Evolutionary conservation across 1,284 basidiomycete species (phyloP).

Genomic region (Calocybe gambosa): DNA sequence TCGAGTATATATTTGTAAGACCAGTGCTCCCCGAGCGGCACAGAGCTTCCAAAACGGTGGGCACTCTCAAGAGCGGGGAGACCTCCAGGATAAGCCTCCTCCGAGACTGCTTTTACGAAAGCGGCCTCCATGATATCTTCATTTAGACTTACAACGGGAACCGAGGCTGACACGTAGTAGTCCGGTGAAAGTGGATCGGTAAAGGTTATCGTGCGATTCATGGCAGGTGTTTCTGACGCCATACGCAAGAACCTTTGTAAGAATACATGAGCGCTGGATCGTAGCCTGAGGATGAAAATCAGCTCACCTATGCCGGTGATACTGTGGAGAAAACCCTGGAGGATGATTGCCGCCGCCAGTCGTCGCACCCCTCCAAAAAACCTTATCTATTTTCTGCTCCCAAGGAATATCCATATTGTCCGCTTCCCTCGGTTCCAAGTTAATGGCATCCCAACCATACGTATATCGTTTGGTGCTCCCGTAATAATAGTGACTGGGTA

Average conservation of each 20-base stretch:
- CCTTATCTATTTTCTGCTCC: slow-evolving; percentile 64
- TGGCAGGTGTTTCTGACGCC: slow-evolving; percentile 54
- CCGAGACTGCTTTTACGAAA: slow-evolving; percentile 74
- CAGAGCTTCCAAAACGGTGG: slow-evolving; percentile 74
- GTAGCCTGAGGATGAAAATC: background rate
- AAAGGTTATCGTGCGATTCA: slow-evolving; percentile 70
- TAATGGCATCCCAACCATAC: slow-evolving; percentile 83
- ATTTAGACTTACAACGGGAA: slow-evolving; percentile 66
- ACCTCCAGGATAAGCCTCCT: slow-evolving; percentile 75
- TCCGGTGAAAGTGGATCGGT: slow-evolving; percentile 61
- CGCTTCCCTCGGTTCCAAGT: slow-evolving; percentile 60
- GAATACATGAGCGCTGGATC: background rate
- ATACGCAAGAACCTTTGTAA: slow-evolving; percentile 66
- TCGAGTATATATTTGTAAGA: slow-evolving; percentile 89
- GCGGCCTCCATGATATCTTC: slow-evolving; percentile 83
- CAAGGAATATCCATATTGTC: slow-evolving; percentile 83
- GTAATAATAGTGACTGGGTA: slow-evolving; percentile 94
- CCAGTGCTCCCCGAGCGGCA: slow-evolving; percentile 84
- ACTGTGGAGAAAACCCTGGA: slow-evolving; percentile 75
- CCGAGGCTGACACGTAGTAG: slow-evolving; percentile 52
- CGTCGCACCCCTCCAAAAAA: slow-evolving; percentile 88
- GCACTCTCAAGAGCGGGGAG: slow-evolving; percentile 58
- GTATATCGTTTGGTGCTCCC: slow-evolving; percentile 78
- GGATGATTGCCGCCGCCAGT: slow-evolving; percentile 89
- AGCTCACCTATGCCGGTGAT: slow-evolving; percentile 78